Evolutionary conservation across 1,284 basidiomycete genomes (phyloP), one percentile per base, ranked within the genome.

Genomic region (Coniferiporia sulphurascens): DNA sequence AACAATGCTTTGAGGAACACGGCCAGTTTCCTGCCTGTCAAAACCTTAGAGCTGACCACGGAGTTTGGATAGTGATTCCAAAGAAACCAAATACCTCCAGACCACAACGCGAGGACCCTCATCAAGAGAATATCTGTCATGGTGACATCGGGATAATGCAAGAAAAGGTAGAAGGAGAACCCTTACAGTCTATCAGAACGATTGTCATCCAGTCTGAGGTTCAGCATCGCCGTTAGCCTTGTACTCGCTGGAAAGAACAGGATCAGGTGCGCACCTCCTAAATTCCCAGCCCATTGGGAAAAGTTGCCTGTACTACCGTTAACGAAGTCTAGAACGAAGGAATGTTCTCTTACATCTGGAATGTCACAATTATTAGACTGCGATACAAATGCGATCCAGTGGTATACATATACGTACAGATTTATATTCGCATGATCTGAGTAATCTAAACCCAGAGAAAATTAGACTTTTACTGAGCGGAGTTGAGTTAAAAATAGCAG

Each of bases 151-250:
- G 27, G 27, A 27, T 27, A 27, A 27, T 27, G 5, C 5, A 4
- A 34, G n/a, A 10, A 38, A 13, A 32, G 48, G 22, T 4, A n/a
- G 9, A 38, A 13, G 8, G n/a, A 2, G 3, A 43, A 13, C 8
- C 41, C 41, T 17, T 36, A 49, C 55, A 56, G 21, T 56, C 55
- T 15, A 56, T 56, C 21, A 48, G 32, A 35, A 56, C 45, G 34
- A 56, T 34, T 7, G 55, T 56, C 19, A 49, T 48, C 55, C 44
- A 56, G 13, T 56, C 41, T 43, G n/a, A 43, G 41, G 41, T 12
- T 43, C 41, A n/a, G 41, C n/a, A n/a, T 27, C 27, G 5, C 27
- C 27, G 5, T 27, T 27, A 27, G 27, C 27, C 27, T 43, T 43
- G 12, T 3, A 3, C n/a, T 43, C 41, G 8, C 8, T 43, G n/a